Evolutionary conservation across 768 basidiomycete species (phyloP), one percentile per base, ranked within the genome.

Genomic region (Suillus clintonianus): DNA sequence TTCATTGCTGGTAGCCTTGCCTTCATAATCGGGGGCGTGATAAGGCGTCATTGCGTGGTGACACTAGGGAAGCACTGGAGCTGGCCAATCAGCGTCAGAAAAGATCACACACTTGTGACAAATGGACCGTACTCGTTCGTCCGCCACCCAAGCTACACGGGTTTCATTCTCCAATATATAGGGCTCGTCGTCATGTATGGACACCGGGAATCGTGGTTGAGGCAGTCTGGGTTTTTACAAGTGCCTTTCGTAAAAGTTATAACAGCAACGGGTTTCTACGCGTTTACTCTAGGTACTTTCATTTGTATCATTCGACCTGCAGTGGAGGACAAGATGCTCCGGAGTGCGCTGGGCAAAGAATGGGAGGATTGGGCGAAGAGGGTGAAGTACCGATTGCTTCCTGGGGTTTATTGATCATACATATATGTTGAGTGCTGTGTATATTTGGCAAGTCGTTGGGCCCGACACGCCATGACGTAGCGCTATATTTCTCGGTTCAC

Each of bases 21-120:
- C 54, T 43, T 65, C 37, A 42, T 67, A 13, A 17, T 48, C 24
- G 74, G 72, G 22, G 64, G 62, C 15, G 30, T 64, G 22, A 30
- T 77, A 37, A 73, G 75, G n/a, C 50, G 64, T 41, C 36, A 19
- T 32, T 76, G 76, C 56, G 74, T 67, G 45, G 63, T 62, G 41
- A 60, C 62, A 9, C 63, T 77, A 5, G 74, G 71, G 6, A 50
- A 48, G 13, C 63, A 65, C 36, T 77, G 73, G 69, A 77, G 71
- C 7, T 74, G 72, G 58, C 65, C 69, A 47, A 64, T 74, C n/a
- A 68, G 65, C 43, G 61, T 74, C 39, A 68, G 68, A 9, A 58
- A 57, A 27, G 57, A 63, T 11, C 75, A 75, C 67, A 65, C 59
- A 82, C 69, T 69, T n/a, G 59, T 70, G 27, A 70, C 69, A 0